Base-by-base conservation (phyloP, 768 basidiomycete species). In the Naganishia vaughanmartiniae region DNA sequence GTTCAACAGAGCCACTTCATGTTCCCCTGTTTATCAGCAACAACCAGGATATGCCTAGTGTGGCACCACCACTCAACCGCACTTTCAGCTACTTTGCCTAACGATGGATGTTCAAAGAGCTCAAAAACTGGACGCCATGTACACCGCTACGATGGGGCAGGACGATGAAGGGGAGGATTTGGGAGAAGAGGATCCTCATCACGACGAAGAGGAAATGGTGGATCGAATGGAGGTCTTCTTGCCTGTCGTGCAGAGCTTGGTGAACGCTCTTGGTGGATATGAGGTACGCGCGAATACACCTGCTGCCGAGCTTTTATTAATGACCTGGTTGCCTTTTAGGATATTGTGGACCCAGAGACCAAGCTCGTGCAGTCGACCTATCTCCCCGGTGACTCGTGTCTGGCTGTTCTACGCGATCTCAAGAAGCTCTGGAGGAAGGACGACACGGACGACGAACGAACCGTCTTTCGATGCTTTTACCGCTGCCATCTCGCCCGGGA, bases 401-500 rank as follows among this genome's bases (percentile, higher is more conserved):
- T 81, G 46, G 77, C 74, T 17, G 80, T 81, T 5, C 72, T 99
- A 74, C 91, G 91, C 75, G 96, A 98, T 80, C 84, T 99, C 71
- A 98, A 98, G 83, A 91, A 89, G 75, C 86, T 95, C 58, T 98
- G 95, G 96, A 83, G 94, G 65, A 90, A 92, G 80, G 96, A 99
- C 81, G 96, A 98, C 76, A 89, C 89, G 0, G 96, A 99, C 81
- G 95, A 98, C 79, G 93, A 94, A 78, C 87, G 96, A 21, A 97
- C 93, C 0, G 90, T 97, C 0, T 93, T 95, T 4, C 88, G 93
- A 53, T 90, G 97, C 70, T 90, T 97, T 79, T 91, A 89, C 87
- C 88, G 91, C 73, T 87, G 89, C n/a, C 87, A 91, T 31, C 83
- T 97, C 21, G 85, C 87, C 10, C 93, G 92, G 73, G 95, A 97